Evolutionary conservation across 1,284 basidiomycete species (phyloP), one percentile per base, ranked within the genome.

Genomic region (Trichosporon asahii): DNA sequence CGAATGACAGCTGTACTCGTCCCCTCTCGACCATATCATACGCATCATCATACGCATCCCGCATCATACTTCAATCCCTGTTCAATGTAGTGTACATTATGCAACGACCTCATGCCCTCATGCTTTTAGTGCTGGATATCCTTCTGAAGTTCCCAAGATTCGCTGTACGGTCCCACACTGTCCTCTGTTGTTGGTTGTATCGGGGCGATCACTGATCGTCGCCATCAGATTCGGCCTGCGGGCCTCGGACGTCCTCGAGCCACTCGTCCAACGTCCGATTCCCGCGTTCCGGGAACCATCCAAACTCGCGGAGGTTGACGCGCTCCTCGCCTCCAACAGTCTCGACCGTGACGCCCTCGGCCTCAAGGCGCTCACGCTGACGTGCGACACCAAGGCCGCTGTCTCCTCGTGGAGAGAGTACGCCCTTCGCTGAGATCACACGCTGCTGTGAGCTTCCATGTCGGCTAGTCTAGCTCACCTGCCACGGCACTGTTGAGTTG

Each of bases 371-470:
- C 46, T 89, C 87, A 40, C 87, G 83, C 76, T 93, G 91, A 0
- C 88, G 83, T 67, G 86, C 86, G 0, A 91, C 91, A 6, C 90
- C 89, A 18, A 84, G 83, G 21, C 89, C 90, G 5, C 89, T 89
- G 5, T 93, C 91, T 0, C 91, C 92, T 53, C 93, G 86, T 2
- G 91, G 93, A 0, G 92, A 93, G 69, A 95, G 93, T 1, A 78
- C 53, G 11, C 83, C 83, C 53, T 79, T 79, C 1, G 81, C 75
- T 9, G 76, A 77, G 64, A 84, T 80, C 1, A 84, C 82, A 25
- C 82, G 76, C 81, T 82, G 71, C 46, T 15, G 37, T 69, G 7
- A 69, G 65, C 67, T 23, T 8, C 8, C 3, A 18, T 3, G 35
- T 37, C 35, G 3, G 35, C 35, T 11, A 37, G 11, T 37, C 35